Evolutionary conservation across 371 early-diverging fungal genomes (phyloP).

Genomic region (Rhizopus sp.): DNA sequence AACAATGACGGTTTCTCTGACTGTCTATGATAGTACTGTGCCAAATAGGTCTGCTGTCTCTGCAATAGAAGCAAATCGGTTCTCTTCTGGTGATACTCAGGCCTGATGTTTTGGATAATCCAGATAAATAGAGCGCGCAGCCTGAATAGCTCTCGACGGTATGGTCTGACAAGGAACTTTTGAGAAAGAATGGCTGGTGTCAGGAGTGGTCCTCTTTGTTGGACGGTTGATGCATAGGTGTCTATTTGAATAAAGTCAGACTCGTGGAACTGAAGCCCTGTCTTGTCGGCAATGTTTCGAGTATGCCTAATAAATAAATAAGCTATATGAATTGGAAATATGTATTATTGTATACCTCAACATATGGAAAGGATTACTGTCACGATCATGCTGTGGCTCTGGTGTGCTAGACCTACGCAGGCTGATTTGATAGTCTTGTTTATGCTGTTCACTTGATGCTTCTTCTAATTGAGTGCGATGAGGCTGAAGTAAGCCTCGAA

Average conservation of each 20-base stretch:
- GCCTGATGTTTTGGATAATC: constrained; percentile 57
- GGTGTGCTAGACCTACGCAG: constrained; percentile 32
- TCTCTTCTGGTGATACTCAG: constrained; percentile 29
- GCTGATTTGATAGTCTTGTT: constrained; percentile 19
- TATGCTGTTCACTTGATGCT: constrained; percentile 28
- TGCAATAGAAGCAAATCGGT: constrained; percentile 16
- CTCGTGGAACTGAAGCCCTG: constrained; percentile 21
- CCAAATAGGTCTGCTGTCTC: constrained; percentile 7
- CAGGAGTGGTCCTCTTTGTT: constrained; percentile 53
- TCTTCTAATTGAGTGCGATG: constrained; percentile 35
- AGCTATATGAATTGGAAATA: neutral
- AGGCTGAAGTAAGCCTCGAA: constrained; percentile 39
- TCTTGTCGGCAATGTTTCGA: constrained; percentile 18
- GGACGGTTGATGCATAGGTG: constrained; percentile 56
- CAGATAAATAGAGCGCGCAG: constrained; percentile 57
- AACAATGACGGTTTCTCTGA: constrained; percentile 13
- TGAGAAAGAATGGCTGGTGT: constrained; percentile 55
- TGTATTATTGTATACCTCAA: constrained; percentile 24
- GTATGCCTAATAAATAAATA: constrained; percentile 19
- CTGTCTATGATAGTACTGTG: constrained; percentile 2
- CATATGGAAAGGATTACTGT: constrained; percentile 35
- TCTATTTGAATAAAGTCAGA: constrained; percentile 53
- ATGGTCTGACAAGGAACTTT: constrained; percentile 57
- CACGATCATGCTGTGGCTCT: constrained; percentile 1
- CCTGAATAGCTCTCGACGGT: constrained; percentile 46